A percentile compares a stretch with the other conserved stretches of the same genome.
These are phyloP conservation scores for Pisolithus tinctorius DNA, from an alignment of 768 basidiomycete species.

Conservation along the genomic window DNA sequence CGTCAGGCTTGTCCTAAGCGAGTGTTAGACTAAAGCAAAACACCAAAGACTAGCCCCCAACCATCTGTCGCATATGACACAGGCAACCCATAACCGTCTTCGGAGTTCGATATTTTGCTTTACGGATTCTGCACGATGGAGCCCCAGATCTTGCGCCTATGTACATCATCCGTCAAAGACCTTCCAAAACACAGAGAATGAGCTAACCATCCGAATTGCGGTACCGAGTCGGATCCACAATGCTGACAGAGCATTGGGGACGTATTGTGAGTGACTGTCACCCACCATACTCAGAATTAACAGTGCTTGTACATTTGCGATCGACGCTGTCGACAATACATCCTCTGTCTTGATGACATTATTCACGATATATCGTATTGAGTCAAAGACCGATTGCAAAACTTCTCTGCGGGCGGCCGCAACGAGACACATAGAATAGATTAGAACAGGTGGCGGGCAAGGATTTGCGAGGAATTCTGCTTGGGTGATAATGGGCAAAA, in stretches of 20 bases:
- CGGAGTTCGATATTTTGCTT: conserved; percentile 81
- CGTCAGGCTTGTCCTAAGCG: conserved; percentile 69
- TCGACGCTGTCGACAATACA: conserved; percentile 78
- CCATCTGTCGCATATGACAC: conserved; percentile 94
- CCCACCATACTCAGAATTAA: conserved; percentile 82
- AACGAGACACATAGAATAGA: conserved; percentile 93
- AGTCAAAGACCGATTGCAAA: conserved; percentile 82
- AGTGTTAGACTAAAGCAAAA: conserved; percentile 3
- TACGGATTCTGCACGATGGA: conserved; percentile 87
- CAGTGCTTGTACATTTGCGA: conserved; percentile 83
- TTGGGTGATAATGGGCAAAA: conserved; percentile 83
- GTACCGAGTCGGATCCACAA: conserved; percentile 82
- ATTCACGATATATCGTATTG: conserved; percentile 83
- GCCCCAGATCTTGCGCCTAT: conserved; percentile 92
- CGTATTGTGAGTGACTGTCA: conserved; percentile 86
- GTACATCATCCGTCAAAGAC: conserved; percentile 9
- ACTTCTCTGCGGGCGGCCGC: conserved; percentile 82
- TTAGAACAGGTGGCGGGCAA: conserved; percentile 70
- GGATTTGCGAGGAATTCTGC: conserved; percentile 77
- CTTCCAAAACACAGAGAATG: conserved; percentile 3
- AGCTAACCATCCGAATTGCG: conserved; percentile 86
- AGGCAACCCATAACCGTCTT: conserved; percentile 88
- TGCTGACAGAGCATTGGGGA: conserved; percentile 79
- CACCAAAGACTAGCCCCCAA: conserved; percentile 28
- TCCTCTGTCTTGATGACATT: conserved; percentile 84